These are phyloP conservation scores for Polytolypa hystricis DNA, from an alignment of 2,329 filamentous ascomycete genomes.

Conservation along the genomic window DNA sequence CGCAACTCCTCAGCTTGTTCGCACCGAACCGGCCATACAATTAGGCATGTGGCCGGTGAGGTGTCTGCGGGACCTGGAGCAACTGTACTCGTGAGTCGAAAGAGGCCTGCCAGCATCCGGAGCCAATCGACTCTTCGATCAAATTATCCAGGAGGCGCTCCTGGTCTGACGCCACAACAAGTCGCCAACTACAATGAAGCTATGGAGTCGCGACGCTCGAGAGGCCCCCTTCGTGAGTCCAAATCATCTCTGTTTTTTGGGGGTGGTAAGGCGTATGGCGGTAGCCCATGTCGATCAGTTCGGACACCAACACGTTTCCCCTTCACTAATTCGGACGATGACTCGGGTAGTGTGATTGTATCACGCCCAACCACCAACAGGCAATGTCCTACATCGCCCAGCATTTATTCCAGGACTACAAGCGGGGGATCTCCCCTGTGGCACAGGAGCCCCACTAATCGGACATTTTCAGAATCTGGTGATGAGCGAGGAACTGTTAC, in stretches of 20 bases:
- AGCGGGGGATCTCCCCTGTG: slow-evolving; percentile 15
- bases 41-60: slow-evolving; percentile 7
- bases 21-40: slow-evolving; percentile 1
- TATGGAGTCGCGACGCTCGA: not conserved
- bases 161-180: slow-evolving; percentile 11
- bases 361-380: slow-evolving; percentile 1
- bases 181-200: slow-evolving; percentile 15
- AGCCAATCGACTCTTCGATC: slow-evolving; percentile 5
- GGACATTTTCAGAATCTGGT: slow-evolving; percentile 7
- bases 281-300: not conserved
- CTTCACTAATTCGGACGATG: slow-evolving; percentile 7
- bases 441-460: slow-evolving; percentile 3
- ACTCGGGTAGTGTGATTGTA: slow-evolving; percentile 11
- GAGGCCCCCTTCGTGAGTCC: slow-evolving; percentile 3
- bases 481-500: slow-evolving; percentile 15
- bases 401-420: slow-evolving; percentile 24
- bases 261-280: not conserved
- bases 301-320: slow-evolving; percentile 5
- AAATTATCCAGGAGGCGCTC: slow-evolving; percentile 1
- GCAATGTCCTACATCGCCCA: slow-evolving; percentile 17
- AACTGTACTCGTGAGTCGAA: not conserved
- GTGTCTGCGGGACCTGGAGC: slow-evolving; percentile 2
- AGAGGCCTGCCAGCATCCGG: not conserved
- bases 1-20: slow-evolving; percentile 4
- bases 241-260: slow-evolving; percentile 11